Evolutionary conservation across 1,284 basidiomycete genomes (phyloP).

Genomic region (Microbotryum violaceum): DNA sequence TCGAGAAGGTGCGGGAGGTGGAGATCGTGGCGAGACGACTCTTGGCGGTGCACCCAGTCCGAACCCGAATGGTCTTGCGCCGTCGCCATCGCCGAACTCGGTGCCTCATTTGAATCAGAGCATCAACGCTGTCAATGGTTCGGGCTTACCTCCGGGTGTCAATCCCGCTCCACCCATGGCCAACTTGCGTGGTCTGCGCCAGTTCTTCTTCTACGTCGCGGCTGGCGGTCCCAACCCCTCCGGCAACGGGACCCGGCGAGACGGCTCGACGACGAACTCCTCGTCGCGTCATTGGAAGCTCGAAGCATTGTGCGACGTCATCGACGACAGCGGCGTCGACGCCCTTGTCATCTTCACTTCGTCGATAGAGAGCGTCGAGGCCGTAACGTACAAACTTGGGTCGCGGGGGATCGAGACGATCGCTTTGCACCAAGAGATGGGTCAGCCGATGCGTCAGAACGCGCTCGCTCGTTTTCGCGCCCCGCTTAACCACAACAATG

Average conservation of each 20-base stretch:
- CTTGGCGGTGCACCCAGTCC: too few relatives aligned
- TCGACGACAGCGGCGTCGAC: constrained; percentile 62
- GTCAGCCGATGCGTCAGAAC: constrained; percentile 22
- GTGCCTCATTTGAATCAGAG: neutral
- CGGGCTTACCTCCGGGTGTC: too few relatives aligned
- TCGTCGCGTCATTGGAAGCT: constrained; percentile 78
- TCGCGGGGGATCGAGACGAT: constrained; percentile 40
- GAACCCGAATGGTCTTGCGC: too few relatives aligned
- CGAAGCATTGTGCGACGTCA: constrained; percentile 84
- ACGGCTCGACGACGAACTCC: constrained; percentile 17
- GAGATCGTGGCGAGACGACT: neutral
- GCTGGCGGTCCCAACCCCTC: constrained; percentile 13
- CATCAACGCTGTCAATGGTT: neutral
- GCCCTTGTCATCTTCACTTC: constrained; percentile 38
- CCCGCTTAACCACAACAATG: too few relatives aligned
- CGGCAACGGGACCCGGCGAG: constrained; percentile 20
- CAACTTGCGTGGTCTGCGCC: constrained; percentile 35
- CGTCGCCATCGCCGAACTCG: too few relatives aligned
- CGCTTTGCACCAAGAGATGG: constrained; percentile 36
- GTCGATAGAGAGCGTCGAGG: constrained; percentile 39
- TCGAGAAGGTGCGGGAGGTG: constrained; percentile 58
- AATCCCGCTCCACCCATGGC: neutral
- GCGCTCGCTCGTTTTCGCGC: constrained; percentile 32
- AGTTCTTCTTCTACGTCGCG: constrained; percentile 23
- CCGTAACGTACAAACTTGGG: constrained; percentile 42